phyloP scores from a whole-genome alignment of 2,329 filamentous ascomycete species.

The Aureobasidium melanogenum region DNA sequence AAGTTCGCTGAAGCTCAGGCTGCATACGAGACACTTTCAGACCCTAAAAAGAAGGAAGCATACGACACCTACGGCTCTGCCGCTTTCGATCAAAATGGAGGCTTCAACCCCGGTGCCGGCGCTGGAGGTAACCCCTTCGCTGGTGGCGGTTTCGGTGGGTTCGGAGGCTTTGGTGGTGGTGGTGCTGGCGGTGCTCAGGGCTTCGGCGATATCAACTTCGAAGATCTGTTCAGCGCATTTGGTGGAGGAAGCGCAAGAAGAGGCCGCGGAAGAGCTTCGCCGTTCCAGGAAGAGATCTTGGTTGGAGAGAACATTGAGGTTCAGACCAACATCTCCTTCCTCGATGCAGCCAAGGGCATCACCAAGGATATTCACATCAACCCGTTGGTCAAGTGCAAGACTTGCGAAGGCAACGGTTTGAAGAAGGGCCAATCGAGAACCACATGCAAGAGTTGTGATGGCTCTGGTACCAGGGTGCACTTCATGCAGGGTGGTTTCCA shows the following conservation, averaged over 20 bases:
- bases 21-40: slow-evolving; percentile 87
- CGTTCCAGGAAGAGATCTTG: slow-evolving; percentile 71
- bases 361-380: slow-evolving; percentile 81
- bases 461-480: slow-evolving; percentile 78
- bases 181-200: slow-evolving; percentile 32
- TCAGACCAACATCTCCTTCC: slow-evolving; percentile 84
- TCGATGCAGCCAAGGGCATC: slow-evolving; percentile 89
- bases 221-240: slow-evolving; percentile 89
- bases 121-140: slow-evolving; percentile 55
- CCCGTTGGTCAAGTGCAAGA: slow-evolving; percentile 70
- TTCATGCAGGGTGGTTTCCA: slow-evolving; percentile 91
- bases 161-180: slow-evolving; percentile 37
- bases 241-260: slow-evolving; percentile 50
- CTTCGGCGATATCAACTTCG: slow-evolving; percentile 85
- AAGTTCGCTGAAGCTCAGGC: slow-evolving; percentile 88
- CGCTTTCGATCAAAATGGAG: slow-evolving; percentile 53
- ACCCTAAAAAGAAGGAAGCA: slow-evolving; percentile 84
- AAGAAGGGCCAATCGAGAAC: slow-evolving; percentile 69
- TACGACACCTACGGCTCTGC: slow-evolving; percentile 86
- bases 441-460: slow-evolving; percentile 71
- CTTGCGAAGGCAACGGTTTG: slow-evolving; percentile 74
- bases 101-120: slow-evolving; percentile 63
- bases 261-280: slow-evolving; percentile 48
- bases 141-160: slow-evolving; percentile 33
- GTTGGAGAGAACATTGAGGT: slow-evolving; percentile 97